Evolutionary conservation across 371 early-diverging fungal species (phyloP).

Genomic region (Syncephalastrum monosporum): DNA sequence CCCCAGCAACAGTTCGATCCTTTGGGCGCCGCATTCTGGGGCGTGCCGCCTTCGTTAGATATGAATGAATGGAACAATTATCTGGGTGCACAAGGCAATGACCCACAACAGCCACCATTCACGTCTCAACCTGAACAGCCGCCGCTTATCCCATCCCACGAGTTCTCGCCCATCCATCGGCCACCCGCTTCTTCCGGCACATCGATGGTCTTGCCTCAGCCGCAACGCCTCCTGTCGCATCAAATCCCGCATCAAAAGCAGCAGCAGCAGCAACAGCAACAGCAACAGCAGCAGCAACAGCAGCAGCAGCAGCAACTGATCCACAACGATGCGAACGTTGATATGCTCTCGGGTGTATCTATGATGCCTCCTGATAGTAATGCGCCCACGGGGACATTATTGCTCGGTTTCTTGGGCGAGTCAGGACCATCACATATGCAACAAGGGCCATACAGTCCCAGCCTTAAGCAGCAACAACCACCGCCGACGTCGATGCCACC

Average conservation of each 20-base stretch:
- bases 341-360: conserved; percentile 33
- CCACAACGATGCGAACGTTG: conserved; percentile 36
- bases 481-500: too few relatives aligned
- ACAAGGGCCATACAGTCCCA: too few relatives aligned
- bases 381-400: too few relatives aligned
- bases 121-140: neutral
- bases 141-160: conserved; percentile 10
- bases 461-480: too few relatives aligned
- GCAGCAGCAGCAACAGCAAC: too few relatives aligned
- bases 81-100: conserved; percentile 14
- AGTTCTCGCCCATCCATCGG: conserved; percentile 13
- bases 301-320: conserved; percentile 20
- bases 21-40: conserved; percentile 26
- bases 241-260: too few relatives aligned
- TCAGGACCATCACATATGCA: too few relatives aligned
- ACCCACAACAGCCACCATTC: neutral
- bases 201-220: too few relatives aligned
- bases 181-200: too few relatives aligned
- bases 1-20: conserved; percentile 22
- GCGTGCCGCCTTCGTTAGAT: conserved; percentile 26
- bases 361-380: too few relatives aligned
- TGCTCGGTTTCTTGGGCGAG: too few relatives aligned
- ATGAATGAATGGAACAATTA: conserved; percentile 30
- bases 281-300: conserved; percentile 4
- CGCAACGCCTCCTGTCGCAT: too few relatives aligned